Base-by-base conservation (phyloP, 2,329 filamentous ascomycete species). In the Epichloe bromicola region DNA sequence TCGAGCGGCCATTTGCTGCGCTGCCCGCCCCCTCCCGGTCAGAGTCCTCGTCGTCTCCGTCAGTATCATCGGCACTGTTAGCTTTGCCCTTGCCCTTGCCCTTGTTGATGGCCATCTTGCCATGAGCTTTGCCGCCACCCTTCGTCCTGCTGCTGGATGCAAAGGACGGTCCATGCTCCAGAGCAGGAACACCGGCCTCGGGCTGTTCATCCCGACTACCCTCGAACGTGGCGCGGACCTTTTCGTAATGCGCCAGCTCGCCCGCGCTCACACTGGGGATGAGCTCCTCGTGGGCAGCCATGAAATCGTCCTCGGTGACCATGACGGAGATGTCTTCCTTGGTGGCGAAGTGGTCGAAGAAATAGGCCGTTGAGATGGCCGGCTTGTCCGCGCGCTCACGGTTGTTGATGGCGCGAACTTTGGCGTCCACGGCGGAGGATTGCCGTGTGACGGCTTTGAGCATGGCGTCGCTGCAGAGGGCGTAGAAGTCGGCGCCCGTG, bases 381-480 rank as follows among this genome's bases (percentile, higher is more conserved):
- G 46, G 61, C 38, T 58, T 54, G 5, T 58, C 61, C n/a, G 58
- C 61, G 3, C 65, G 63, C 43, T 67, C 26, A 8, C 26, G 67
- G 2, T 70, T 65, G 60, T 87, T 87, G 65, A 95, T 73, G 4
- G 75, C 73, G 20, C 78, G 77, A 57, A 98, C 86, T 66, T 93
- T 93, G 48, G 79, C 74, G 64, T 98, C 93, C 2, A 97, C 90
- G 2, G 80, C 75, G 1, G 81, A 78, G 2, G 93, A 89, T 63
- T 94, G 88, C 5, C 93, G 82, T 3, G 93, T 98, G 53, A 98
- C 91, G 19, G 93, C 93, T 67, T 98, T 97, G 58, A 98, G 84
- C 93, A 98, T 98, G 48, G 93, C 89, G 66, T 98, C 93, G 42
- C 89, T 95, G 72, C 91, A 97, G 19, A 98, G 77, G 1, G 93